Base-by-base conservation (phyloP, 2,329 filamentous ascomycete genomes). In the Delphinella strobiligena region DNA sequence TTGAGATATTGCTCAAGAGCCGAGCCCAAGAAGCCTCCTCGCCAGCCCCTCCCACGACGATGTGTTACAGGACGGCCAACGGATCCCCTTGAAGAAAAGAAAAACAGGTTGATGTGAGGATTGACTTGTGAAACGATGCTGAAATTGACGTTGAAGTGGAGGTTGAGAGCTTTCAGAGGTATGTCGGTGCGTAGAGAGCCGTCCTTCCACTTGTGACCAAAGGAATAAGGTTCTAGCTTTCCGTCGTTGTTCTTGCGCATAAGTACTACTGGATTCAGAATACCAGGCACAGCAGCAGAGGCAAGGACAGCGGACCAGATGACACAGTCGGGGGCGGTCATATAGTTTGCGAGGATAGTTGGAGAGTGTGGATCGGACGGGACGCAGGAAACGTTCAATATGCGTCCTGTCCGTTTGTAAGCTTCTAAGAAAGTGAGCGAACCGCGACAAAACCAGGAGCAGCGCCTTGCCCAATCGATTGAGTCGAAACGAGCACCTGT, bases 201-300 rank as follows among this genome's bases (percentile, higher is more conserved):
- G 58, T 98, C 91, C 61, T 98, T 98, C 91, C 91, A 98, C 63
- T 96, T 96, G 67, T 96, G 88, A 0, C 91, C 91, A 55, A 98
- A 98, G 1, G 85, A 93, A 61, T 94, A 98, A 0, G 91, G 91
- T 1, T 78, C 76, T 3, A 98, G 68, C 2, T 69, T 78, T 1
- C 87, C 88, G 44, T 87, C 75, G 14, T 71, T 69, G 38, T 74
- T 82, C 64, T 93, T 94, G 69, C 78, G 78, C 80, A 94, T 84
- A 5, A 98, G 75, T 1, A 98, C 89, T 2, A 93, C 84, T 0
- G 91, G 91, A 54, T 96, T 96, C 27, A 96, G 67, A 42, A 98
- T 96, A 1, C 91, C 91, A 0, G 91, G 91, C 0, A 98, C 91
- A 4, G 91, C 91, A 3, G 91, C 91, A 4, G 88, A 95, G 1